phyloP scores from a whole-genome alignment of 2,329 filamentous ascomycete species.

The Westerdykella sp. region DNA sequence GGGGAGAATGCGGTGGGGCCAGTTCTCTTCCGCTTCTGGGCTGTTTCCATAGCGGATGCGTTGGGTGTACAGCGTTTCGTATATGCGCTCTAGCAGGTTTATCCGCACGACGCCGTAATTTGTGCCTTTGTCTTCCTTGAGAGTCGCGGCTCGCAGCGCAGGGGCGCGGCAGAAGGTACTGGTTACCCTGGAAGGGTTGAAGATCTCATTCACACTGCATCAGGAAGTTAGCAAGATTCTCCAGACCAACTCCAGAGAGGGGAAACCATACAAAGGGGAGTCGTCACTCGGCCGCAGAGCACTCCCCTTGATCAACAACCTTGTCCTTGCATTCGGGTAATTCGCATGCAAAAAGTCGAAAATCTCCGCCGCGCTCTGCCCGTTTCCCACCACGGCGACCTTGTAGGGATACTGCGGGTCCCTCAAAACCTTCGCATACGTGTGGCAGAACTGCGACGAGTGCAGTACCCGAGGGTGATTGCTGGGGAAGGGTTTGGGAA shows the following conservation, averaged over 20 bases:
- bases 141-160: slow-evolving; percentile 53
- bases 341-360: slow-evolving; percentile 79
- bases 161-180: slow-evolving; percentile 63
- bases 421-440: slow-evolving; percentile 54
- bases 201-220: slow-evolving; percentile 83
- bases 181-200: slow-evolving; percentile 82
- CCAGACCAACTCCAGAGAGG: background rate
- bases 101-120: slow-evolving; percentile 94
- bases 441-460: slow-evolving; percentile 75
- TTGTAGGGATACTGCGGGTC: slow-evolving; percentile 55
- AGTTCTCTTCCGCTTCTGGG: slow-evolving; percentile 56
- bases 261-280: slow-evolving; percentile 73
- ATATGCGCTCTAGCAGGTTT: slow-evolving; percentile 83
- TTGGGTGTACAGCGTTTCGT: slow-evolving; percentile 83
- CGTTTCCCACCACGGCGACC: slow-evolving; percentile 79
- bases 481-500: slow-evolving; percentile 63
- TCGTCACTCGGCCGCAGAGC: slow-evolving; percentile 89
- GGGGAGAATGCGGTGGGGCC: slow-evolving; percentile 75
- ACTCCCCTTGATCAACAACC: slow-evolving; percentile 72
- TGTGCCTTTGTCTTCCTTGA: slow-evolving; percentile 70
- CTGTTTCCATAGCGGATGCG: slow-evolving; percentile 58
- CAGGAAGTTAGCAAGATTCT: slow-evolving; percentile 18
- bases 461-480: slow-evolving; percentile 72
- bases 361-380: slow-evolving; percentile 92
- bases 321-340: slow-evolving; percentile 75